Percentiles rank a stretch among this genome's conserved stretches.
Conservation (phyloP, 352 stramenopile genomes). For the Nothophytophthora sp. region DNA sequence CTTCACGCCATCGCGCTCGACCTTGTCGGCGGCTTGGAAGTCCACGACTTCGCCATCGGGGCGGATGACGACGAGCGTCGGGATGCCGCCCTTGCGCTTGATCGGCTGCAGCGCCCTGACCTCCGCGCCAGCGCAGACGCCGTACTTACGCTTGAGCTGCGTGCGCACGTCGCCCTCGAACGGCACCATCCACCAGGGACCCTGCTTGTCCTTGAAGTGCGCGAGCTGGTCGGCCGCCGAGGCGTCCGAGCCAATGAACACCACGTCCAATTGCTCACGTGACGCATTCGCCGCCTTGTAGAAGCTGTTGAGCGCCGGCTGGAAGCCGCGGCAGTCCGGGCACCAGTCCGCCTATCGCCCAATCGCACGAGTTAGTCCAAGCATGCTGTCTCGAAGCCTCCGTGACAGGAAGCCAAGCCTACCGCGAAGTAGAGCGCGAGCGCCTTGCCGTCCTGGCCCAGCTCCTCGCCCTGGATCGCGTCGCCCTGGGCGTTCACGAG, state of each 20-base stretch:
- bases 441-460: slow-evolving; percentile 46
- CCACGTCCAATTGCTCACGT: slow-evolving; percentile 62
- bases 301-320: slow-evolving; percentile 75
- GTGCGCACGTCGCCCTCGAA: slow-evolving; percentile 64
- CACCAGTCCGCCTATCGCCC: slow-evolving; percentile 89
- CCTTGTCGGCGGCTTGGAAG: slow-evolving; percentile 56
- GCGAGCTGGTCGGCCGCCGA: slow-evolving; percentile 53
- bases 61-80: slow-evolving; percentile 72
- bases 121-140: slow-evolving; percentile 72
- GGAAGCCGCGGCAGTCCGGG: slow-evolving; percentile 79
- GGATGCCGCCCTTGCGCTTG: slow-evolving; percentile 70
- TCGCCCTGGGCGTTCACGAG: slow-evolving; percentile 61
- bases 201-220: slow-evolving; percentile 76
- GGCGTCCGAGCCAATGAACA: slow-evolving; percentile 80
- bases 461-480: slow-evolving; percentile 38
- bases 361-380: no score
- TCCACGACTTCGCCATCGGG: slow-evolving; percentile 67
- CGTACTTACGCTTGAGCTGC: slow-evolving; percentile 83
- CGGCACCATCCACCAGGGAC: slow-evolving; percentile 73
- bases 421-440: slow-evolving; percentile 82
- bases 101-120: slow-evolving; percentile 50
- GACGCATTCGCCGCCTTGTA: slow-evolving; percentile 58
- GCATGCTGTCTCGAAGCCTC: no score
- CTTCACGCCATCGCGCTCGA: slow-evolving; percentile 55
- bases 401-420: neutral